A percentile compares a stretch with the other conserved stretches of the same genome.
Conservation (phyloP, 2,329 filamentous ascomycete genomes). For the Arthrobotrys pseudoclavata region DNA sequence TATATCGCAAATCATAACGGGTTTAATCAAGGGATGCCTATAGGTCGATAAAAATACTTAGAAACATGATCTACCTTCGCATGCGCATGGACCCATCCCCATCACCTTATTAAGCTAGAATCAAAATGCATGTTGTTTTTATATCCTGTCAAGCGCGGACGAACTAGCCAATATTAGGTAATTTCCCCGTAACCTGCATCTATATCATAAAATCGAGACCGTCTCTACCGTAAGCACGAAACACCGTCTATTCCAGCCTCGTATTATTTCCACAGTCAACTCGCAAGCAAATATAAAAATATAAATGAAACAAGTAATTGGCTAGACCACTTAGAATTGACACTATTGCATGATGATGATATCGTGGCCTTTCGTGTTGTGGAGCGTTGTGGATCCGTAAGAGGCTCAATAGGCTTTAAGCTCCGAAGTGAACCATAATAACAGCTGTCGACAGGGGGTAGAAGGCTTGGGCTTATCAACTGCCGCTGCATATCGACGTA, state of each 20-base stretch:
- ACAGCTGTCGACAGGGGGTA: background rate
- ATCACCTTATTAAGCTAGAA: background rate
- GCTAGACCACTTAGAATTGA: background rate
- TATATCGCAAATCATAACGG: too few relatives aligned
- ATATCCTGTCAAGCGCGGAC: constrained; percentile 9
- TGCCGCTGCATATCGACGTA: constrained; percentile 16
- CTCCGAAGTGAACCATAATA: background rate
- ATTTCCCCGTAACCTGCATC: constrained; percentile 29
- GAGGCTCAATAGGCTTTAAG: constrained; percentile 1
- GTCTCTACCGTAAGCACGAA: too few relatives aligned
- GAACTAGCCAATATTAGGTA: constrained; percentile 29
- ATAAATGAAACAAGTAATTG: background rate
- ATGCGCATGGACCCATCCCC: background rate
- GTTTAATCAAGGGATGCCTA: background rate
- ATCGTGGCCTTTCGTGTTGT: background rate
- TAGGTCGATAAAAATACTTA: background rate
- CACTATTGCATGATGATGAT: background rate
- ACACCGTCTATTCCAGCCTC: background rate
- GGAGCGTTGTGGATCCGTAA: background rate
- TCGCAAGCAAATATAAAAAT: background rate
- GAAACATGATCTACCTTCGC: background rate
- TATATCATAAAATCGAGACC: background rate
- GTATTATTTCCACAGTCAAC: background rate
- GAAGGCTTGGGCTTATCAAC: background rate
- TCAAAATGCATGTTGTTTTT: background rate